phyloP scores from a whole-genome alignment of 768 basidiomycete species.

The Suillus discolor region DNA sequence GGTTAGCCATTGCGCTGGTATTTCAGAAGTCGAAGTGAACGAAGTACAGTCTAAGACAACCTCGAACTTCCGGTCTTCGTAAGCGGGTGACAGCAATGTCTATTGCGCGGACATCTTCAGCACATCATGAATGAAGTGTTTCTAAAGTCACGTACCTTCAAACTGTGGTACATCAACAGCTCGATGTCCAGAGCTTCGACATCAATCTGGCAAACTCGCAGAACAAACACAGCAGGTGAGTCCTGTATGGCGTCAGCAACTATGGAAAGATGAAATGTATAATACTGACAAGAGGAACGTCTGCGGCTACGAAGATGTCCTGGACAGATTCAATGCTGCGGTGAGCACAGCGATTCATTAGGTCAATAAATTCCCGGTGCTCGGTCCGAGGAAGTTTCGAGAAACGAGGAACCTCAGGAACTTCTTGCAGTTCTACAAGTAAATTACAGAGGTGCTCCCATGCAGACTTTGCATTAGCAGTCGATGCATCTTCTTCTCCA shows the following conservation, averaged over 20 bases:
- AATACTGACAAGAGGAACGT: conserved; percentile 44
- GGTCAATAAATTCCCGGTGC: conserved; percentile 66
- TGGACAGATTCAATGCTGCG: conserved; percentile 63
- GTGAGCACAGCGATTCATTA: conserved; percentile 66
- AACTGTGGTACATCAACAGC: conserved; percentile 73
- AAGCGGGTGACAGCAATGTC: conserved; percentile 53
- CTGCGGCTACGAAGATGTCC: conserved; percentile 64
- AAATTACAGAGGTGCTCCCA: conserved; percentile 83
- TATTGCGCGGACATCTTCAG: conserved; percentile 24
- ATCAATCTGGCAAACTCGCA: conserved; percentile 70
- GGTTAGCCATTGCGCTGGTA: conserved; percentile 82
- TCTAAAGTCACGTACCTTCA: conserved; percentile 52
- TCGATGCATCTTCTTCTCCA: conserved; percentile 54
- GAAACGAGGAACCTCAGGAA: conserved; percentile 65
- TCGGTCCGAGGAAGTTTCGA: conserved; percentile 48
- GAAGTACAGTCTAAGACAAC: conserved; percentile 82
- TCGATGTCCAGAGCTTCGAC: conserved; percentile 82
- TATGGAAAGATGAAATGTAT: neutral
- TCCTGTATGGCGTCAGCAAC: conserved; percentile 32
- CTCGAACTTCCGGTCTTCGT: conserved; percentile 58
- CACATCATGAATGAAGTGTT: neutral
- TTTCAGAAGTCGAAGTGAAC: conserved; percentile 73
- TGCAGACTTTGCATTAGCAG: conserved; percentile 70
- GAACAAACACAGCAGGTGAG: conserved; percentile 54
- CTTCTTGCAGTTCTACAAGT: conserved; percentile 76